Base-by-base conservation (phyloP, 2,329 filamentous ascomycete species). In the Penicillium sp. region DNA sequence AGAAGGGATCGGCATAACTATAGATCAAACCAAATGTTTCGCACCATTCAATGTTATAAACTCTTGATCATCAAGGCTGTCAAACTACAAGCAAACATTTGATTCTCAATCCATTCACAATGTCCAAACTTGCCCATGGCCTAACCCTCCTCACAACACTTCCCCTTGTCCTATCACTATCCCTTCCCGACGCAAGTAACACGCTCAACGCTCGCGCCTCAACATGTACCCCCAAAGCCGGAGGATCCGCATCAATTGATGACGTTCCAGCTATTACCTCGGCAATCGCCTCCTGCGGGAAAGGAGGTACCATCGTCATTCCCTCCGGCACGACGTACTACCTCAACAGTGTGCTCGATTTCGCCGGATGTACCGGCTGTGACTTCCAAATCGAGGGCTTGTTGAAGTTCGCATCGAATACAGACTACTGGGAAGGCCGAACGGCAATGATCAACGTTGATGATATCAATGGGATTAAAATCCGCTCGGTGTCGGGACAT, bases 341-440 rank as follows among this genome's bases (percentile, higher is more conserved):
- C 51, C 63, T 79, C 26, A 73, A 73, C 51, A 74, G 73, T n/a
- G 69, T 70, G 0, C 62, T 80, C 9, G 66, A 73, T 42, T 74
- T 79, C 34, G 64, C 66, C 1, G 72, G 71, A 2, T 79, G 77
- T 59, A 58, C 56, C 4, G 67, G 65, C n/a, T 80, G 78, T 56
- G 74, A 74, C 41, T 67, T 79, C 44, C 73, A 79, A 52, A 64
- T 80, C 6, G 75, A 80, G 51, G 78, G 77, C 0, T 65, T 70
- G 0, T 58, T 80, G 4, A 73, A 73, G 49, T 71, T 73, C 4
- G 67, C 71, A 1, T 64, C 68, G 2, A 64, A 75, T 43, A 71
- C 72, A 6, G 60, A 67, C 29, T 75, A 74, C 52, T 79, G 77
- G 78, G 63, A 70, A 23, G 72, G 71, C 15, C 68, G 70, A 47